These are phyloP conservation scores for Exophiala bonariae DNA, from an alignment of 2,329 filamentous ascomycete species.

Conservation along the genomic window DNA sequence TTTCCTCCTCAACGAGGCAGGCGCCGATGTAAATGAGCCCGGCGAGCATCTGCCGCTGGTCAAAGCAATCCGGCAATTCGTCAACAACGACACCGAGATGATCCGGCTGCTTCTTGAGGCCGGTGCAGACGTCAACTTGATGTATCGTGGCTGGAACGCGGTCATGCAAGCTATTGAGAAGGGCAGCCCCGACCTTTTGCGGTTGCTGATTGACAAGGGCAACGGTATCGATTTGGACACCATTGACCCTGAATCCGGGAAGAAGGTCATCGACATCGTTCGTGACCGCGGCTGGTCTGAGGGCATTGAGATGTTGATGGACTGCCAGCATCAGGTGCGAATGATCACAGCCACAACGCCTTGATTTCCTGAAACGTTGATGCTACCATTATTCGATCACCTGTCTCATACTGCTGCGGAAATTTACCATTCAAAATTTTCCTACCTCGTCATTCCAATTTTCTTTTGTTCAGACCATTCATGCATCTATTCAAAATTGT, in stretches of 20 bases:
- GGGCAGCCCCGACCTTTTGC: constrained; percentile 58
- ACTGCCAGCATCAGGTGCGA: not conserved
- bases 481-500: too few species aligned
- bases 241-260: constrained; percentile 53
- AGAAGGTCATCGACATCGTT: constrained; percentile 59
- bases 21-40: constrained; percentile 65
- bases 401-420: too few species aligned
- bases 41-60: constrained; percentile 71
- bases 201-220: constrained; percentile 41
- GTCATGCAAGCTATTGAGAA: constrained; percentile 67
- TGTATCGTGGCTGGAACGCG: constrained; percentile 68
- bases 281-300: constrained; percentile 53
- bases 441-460: too few species aligned
- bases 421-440: too few species aligned
- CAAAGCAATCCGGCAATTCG: constrained; percentile 64
- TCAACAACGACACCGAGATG: constrained; percentile 58
- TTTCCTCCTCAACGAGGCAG: constrained; percentile 62
- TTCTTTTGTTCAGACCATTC: too few species aligned
- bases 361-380: too few species aligned
- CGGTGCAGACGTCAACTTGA: constrained; percentile 67
- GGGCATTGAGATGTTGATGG: constrained; percentile 1
- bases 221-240: constrained; percentile 40
- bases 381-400: too few species aligned
- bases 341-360: constrained; percentile 1
- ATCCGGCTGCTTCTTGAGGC: constrained; percentile 63